Evolutionary conservation across 2,329 filamentous ascomycete species (phyloP).

Genomic region (Beauveria brongniartii): DNA sequence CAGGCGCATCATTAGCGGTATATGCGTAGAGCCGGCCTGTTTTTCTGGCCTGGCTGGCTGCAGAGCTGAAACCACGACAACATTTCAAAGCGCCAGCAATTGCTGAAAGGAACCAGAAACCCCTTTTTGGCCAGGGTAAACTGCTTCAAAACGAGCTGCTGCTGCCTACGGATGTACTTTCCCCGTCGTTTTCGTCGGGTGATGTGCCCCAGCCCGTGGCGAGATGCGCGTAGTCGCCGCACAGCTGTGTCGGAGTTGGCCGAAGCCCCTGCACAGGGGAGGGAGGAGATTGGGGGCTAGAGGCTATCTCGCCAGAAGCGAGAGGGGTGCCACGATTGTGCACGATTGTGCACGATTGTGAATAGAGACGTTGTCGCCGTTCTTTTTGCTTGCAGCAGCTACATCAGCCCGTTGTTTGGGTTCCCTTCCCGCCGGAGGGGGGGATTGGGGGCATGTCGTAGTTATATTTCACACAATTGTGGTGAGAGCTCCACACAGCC

Average conservation of each 20-base stretch:
- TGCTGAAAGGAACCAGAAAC: background rate
- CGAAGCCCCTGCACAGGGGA: background rate
- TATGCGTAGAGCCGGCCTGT: too few relatives aligned
- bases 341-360: too few relatives aligned
- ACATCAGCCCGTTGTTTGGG: background rate
- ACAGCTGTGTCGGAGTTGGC: slow-evolving; percentile 4
- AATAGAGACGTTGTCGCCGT: background rate
- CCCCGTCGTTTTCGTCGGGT: background rate
- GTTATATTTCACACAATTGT: slow-evolving; percentile 1
- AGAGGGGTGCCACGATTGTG: background rate
- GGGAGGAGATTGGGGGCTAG: background rate
- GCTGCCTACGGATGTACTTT: too few relatives aligned
- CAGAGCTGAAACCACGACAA: too few relatives aligned
- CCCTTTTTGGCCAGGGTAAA: too few relatives aligned
- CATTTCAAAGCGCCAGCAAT: background rate
- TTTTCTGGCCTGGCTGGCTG: too few relatives aligned
- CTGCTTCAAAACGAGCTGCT: too few relatives aligned
- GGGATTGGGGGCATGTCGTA: background rate
- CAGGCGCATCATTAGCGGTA: too few relatives aligned
- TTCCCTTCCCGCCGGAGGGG: background rate
- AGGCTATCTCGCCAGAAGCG: background rate
- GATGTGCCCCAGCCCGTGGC: background rate
- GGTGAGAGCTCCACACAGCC: background rate
- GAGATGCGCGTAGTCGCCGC: background rate
- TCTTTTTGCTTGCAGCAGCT: background rate